Percentiles rank a stretch among this genome's conserved stretches.
These are phyloP conservation scores for Blastobotrys chiropterorum DNA, from an alignment of 805 yeast genomes.

Conservation along the genomic window DNA sequence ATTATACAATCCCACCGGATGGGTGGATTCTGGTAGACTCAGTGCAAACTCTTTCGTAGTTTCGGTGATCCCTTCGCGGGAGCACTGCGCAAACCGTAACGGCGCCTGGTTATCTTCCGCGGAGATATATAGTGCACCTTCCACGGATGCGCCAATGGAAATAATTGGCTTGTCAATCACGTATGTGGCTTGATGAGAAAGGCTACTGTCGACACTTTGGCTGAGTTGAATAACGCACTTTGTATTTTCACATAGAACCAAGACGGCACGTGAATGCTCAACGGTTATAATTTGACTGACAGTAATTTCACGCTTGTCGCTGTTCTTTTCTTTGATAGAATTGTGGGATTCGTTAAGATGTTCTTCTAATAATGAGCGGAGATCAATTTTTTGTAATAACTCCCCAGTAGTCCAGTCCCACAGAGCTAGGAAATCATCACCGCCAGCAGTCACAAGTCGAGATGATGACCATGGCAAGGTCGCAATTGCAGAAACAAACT, in stretches of 20 bases:
- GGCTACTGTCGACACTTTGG: conserved; percentile 14
- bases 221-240: conserved; percentile 26
- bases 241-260: conserved; percentile 26
- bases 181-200: neutral
- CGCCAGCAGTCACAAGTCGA: conserved; percentile 79
- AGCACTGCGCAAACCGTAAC: neutral
- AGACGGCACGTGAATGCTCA: conserved; percentile 28
- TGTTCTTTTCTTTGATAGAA: conserved; percentile 6
- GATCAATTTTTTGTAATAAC: conserved; percentile 44
- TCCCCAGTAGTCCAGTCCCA: conserved; percentile 74
- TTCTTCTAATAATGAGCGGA: conserved; percentile 35
- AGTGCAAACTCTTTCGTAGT: neutral
- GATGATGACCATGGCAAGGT: conserved; percentile 47
- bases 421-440: conserved; percentile 63
- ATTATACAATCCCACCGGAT: conserved; percentile 44
- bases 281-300: neutral
- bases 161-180: neutral
- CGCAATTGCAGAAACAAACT: conserved; percentile 66
- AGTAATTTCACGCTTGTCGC: conserved; percentile 17
- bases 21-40: neutral
- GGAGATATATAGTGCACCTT: neutral
- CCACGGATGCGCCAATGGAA: neutral
- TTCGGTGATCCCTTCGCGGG: neutral
- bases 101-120: neutral
- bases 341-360: conserved; percentile 3